Percentiles rank a stretch among this genome's conserved stretches.
Conservation (phyloP, 805 yeast species). For the Saccharomycopsis malanga region DNA sequence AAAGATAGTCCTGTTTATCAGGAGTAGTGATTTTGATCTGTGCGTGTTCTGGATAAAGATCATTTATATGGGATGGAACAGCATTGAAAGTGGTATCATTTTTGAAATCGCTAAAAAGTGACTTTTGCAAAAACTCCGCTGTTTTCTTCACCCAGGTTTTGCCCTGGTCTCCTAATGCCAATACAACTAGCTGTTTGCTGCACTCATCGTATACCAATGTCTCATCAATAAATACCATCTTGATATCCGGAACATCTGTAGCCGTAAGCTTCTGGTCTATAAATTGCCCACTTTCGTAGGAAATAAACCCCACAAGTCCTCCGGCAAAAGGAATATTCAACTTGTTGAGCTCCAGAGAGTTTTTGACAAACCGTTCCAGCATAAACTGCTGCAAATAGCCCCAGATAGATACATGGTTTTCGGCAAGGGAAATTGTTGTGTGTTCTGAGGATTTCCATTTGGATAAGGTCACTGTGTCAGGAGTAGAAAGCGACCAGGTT, state of each 20-base stretch:
- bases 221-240: slow-evolving; percentile 63
- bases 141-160: slow-evolving; percentile 31
- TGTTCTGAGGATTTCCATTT: slow-evolving; percentile 1
- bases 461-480: neutral
- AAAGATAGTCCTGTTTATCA: slow-evolving; percentile 42
- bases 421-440: neutral
- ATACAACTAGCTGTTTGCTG: slow-evolving; percentile 40
- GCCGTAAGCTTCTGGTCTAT: slow-evolving; percentile 24
- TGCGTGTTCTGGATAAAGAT: slow-evolving; percentile 23
- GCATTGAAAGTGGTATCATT: neutral
- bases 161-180: slow-evolving; percentile 43
- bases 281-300: slow-evolving; percentile 80
- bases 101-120: slow-evolving; percentile 18
- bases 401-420: slow-evolving; percentile 39
- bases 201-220: slow-evolving; percentile 49
- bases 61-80: neutral
- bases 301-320: slow-evolving; percentile 81
- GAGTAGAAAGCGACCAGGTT: slow-evolving; percentile 8
- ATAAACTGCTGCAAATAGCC: slow-evolving; percentile 42
- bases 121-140: neutral
- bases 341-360: slow-evolving; percentile 15
- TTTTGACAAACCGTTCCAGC: slow-evolving; percentile 31
- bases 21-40: slow-evolving; percentile 38
- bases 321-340: slow-evolving; percentile 68
- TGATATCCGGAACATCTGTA: slow-evolving; percentile 57